Evolutionary conservation across 768 basidiomycete genomes (phyloP).

Genomic region (Lenzites betulinus): DNA sequence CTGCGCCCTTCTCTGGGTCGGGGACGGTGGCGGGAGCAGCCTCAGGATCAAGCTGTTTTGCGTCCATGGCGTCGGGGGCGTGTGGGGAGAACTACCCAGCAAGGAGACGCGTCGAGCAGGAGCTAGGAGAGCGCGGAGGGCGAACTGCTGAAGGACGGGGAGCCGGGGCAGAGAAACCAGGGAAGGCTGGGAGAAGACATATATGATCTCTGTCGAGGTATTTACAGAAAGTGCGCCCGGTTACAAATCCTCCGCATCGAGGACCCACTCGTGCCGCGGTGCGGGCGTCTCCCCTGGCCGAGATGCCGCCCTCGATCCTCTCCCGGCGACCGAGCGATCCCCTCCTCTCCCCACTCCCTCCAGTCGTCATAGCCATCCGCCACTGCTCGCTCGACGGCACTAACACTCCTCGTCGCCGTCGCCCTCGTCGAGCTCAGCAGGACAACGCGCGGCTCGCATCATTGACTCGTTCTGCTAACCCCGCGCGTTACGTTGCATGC

Average conservation of each 20-base stretch:
- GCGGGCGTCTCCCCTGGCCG: conserved; percentile 1
- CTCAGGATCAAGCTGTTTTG: background rate
- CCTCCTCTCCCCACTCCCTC: no score
- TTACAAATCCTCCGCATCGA: conserved; percentile 16
- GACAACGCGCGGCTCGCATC: no score
- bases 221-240: conserved; percentile 10
- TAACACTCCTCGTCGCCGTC: background rate
- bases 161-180: conserved; percentile 1
- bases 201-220: background rate
- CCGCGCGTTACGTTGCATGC: no score
- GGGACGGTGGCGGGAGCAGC: conserved; percentile 1
- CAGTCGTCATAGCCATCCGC: no score
- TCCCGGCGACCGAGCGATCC: no score
- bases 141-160: background rate
- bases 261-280: conserved; percentile 5
- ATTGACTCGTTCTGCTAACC: background rate
- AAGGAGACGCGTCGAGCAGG: background rate
- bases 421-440: no score
- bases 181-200: conserved; percentile 2
- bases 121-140: conserved; percentile 1
- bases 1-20: conserved; percentile 11
- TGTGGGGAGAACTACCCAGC: background rate
- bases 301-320: no score
- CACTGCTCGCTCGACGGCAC: no score
- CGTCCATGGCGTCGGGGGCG: background rate